Evolutionary conservation across 2,329 filamentous ascomycete genomes (phyloP).

Genomic region (Botryosphaeria dothidea): DNA sequence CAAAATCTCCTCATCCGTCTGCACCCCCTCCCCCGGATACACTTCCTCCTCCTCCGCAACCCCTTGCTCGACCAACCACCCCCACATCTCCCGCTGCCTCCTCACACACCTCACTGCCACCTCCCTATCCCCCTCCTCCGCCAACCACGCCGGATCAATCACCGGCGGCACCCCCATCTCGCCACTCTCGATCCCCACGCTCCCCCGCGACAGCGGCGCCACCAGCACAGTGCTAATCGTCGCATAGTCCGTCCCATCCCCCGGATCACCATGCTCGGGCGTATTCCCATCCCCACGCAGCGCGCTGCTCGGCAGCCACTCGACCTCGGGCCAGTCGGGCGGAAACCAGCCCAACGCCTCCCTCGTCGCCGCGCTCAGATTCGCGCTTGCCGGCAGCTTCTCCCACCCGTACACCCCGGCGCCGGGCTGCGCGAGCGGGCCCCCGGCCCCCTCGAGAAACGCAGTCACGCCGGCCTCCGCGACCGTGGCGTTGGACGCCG

Average conservation of each 20-base stretch:
- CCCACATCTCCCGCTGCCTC: conserved; percentile 32
- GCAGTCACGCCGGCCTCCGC: neutral
- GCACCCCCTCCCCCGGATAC: conserved; percentile 27
- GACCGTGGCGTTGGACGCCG: neutral
- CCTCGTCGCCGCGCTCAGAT: conserved; percentile 17
- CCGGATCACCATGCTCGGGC: conserved; percentile 19
- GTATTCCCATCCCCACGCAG: neutral
- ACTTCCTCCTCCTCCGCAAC: conserved; percentile 31
- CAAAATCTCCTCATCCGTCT: conserved; percentile 29
- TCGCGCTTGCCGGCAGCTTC: conserved; percentile 22
- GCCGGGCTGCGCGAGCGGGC: neutral
- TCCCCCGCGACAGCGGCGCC: conserved; percentile 36
- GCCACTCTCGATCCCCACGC: conserved; percentile 32
- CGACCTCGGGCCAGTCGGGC: conserved; percentile 30
- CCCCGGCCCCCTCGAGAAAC: neutral
- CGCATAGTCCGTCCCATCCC: conserved; percentile 28
- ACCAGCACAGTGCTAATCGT: conserved; percentile 29
- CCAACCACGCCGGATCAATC: conserved; percentile 38
- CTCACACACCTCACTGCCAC: conserved; percentile 33
- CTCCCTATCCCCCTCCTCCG: conserved; percentile 32
- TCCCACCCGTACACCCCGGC: conserved; percentile 25
- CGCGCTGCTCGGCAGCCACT: conserved; percentile 25
- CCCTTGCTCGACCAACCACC: conserved; percentile 22
- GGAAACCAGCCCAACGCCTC: conserved; percentile 23
- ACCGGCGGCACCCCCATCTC: conserved; percentile 32